These are phyloP conservation scores for Xylaria cubensis DNA, from an alignment of 495 filamentous ascomycete species.

Conservation along the genomic window DNA sequence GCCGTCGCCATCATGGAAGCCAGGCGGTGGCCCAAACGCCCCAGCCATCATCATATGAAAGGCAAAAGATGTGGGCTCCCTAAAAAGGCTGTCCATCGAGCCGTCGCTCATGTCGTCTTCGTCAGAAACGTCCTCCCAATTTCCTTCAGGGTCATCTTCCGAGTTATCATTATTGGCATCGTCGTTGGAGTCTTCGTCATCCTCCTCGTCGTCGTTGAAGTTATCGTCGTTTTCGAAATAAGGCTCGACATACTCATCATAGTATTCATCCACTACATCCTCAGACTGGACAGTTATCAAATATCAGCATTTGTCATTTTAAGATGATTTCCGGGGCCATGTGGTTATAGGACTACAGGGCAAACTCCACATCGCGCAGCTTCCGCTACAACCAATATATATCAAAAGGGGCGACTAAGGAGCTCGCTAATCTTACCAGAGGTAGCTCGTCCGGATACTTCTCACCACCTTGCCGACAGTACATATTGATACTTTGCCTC, in stretches of 20 bases:
- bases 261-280: neutral
- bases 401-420: neutral
- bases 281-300: neutral
- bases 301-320: neutral
- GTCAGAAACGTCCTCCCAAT: slow-evolving; percentile 20
- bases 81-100: neutral
- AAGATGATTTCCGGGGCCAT: neutral
- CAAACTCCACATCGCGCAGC: neutral
- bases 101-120: slow-evolving; percentile 12
- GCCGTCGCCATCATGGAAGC: neutral
- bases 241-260: slow-evolving; percentile 19
- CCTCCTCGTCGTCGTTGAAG: neutral
- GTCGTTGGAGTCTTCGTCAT: neutral
- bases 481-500: slow-evolving; percentile 22
- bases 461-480: slow-evolving; percentile 22
- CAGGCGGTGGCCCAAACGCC: neutral
- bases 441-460: slow-evolving; percentile 24
- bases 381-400: neutral
- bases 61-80: neutral
- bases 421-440: slow-evolving; percentile 15
- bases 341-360: neutral
- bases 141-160: neutral
- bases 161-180: neutral
- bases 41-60: slow-evolving; percentile 1
- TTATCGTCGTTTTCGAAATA: neutral